These are phyloP conservation scores for Alliaria petiolata DNA, from an alignment of 345 rosid species.

Conservation along the genomic window DNA sequence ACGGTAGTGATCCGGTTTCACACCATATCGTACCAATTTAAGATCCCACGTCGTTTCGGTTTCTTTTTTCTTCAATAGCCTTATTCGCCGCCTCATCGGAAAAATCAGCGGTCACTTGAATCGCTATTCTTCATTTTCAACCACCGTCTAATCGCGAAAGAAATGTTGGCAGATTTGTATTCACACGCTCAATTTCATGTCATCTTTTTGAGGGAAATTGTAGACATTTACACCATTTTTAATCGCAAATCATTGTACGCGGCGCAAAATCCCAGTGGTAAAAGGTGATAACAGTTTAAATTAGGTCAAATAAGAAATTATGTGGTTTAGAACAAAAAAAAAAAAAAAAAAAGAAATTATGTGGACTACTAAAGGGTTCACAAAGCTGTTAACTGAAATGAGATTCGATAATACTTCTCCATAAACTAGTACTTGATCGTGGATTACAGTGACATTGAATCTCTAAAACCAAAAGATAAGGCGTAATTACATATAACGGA, in stretches of 20 bases:
- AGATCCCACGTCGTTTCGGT: background rate
- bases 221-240: background rate
- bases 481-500: background rate
- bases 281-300: background rate
- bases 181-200: background rate
- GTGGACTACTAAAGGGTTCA: background rate
- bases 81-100: background rate
- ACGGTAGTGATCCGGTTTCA: background rate
- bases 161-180: background rate
- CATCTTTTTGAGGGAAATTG: background rate
- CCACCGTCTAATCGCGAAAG: background rate
- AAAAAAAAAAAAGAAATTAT: no score
- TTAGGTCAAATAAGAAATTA: background rate
- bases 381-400: background rate
- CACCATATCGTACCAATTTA: background rate
- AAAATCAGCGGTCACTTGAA: background rate
- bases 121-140: background rate
- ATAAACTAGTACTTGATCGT: background rate
- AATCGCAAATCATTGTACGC: background rate
- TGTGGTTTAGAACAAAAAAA: no score
- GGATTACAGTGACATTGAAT: background rate
- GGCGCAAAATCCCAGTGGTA: background rate
- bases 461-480: background rate
- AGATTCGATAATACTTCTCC: background rate
- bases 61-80: background rate